These are phyloP conservation scores for Pichia sp. DNA, from an alignment of 1,139 yeast genomes.

Conservation along the genomic window DNA sequence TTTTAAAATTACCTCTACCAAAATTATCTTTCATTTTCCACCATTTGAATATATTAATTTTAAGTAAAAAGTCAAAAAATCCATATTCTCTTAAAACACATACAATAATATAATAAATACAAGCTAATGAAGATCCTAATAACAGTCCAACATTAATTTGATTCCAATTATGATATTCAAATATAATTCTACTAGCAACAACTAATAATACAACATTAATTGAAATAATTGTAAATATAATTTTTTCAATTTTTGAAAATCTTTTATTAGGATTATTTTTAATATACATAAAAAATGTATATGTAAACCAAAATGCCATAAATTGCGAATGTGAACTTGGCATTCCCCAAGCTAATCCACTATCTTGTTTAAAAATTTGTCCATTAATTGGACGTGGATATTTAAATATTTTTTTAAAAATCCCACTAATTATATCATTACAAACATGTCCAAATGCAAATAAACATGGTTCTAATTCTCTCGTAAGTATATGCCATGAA, in stretches of 20 bases:
- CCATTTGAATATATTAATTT: constrained; percentile 39
- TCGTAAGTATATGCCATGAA: constrained; percentile 72
- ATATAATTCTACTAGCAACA: constrained; percentile 68
- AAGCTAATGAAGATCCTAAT: constrained; percentile 57
- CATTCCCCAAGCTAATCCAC: constrained; percentile 63
- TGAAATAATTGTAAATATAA: constrained; percentile 1
- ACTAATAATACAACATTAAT: constrained; percentile 35
- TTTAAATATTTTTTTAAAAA: constrained; percentile 55
- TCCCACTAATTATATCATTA: constrained; percentile 67
- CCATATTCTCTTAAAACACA: constrained; percentile 54
- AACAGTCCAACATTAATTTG: constrained; percentile 74
- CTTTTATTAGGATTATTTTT: constrained; percentile 27
- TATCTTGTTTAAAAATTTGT: constrained; percentile 25
- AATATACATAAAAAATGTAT: constrained; percentile 47
- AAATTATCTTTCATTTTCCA: constrained; percentile 50
- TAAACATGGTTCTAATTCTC: constrained; percentile 82
- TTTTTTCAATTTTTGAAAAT: constrained; percentile 7
- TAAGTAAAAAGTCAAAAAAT: constrained; percentile 50
- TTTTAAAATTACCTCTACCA: constrained; percentile 12
- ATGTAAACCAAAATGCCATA: constrained; percentile 78
- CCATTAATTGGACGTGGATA: constrained; percentile 76
- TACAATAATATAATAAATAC: constrained; percentile 49
- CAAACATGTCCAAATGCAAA: constrained; percentile 82
- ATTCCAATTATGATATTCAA: constrained; percentile 64
- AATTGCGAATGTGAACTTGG: constrained; percentile 97